These are phyloP conservation scores for Lanmaoa pseudosensibilis DNA, from an alignment of 768 basidiomycete species.

Conservation along the genomic window DNA sequence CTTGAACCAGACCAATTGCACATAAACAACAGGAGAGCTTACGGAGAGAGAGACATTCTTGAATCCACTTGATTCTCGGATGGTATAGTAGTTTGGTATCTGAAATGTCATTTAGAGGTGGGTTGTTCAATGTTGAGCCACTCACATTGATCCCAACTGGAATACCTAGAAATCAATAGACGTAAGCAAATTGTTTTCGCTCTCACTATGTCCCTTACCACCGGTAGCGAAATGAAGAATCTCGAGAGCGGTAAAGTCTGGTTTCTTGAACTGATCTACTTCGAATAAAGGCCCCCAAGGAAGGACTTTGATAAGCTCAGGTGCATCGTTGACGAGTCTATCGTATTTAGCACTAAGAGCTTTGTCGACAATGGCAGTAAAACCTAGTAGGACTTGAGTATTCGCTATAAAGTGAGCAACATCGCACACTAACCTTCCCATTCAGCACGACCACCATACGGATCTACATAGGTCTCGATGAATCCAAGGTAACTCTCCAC, in stretches of 20 bases:
- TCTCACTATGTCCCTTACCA: constrained; percentile 42
- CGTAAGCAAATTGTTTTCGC: background rate
- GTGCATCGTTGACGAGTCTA: constrained; percentile 70
- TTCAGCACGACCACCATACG: constrained; percentile 87
- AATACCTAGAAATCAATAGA: constrained; percentile 49
- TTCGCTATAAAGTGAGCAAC: background rate
- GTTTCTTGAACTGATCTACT: constrained; percentile 77
- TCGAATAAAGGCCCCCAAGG: constrained; percentile 77
- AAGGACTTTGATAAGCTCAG: constrained; percentile 73
- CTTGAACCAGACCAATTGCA: background rate
- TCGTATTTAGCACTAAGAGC: constrained; percentile 80
- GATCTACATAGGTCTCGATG: constrained; percentile 85
- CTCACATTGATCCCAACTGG: constrained; percentile 83
- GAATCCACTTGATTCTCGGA: constrained; percentile 79
- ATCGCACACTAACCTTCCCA: constrained; percentile 68
- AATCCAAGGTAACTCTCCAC: constrained; percentile 90
- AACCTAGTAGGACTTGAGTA: constrained; percentile 47
- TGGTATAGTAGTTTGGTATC: constrained; percentile 86
- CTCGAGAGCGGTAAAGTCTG: constrained; percentile 86
- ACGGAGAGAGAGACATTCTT: constrained; percentile 87
- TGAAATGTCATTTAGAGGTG: constrained; percentile 26
- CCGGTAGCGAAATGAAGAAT: constrained; percentile 82
- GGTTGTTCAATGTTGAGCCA: background rate
- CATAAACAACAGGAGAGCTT: constrained; percentile 25
- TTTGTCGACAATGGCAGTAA: constrained; percentile 88